These are phyloP conservation scores for Lyophyllum semitale DNA, from an alignment of 768 basidiomycete genomes.

Conservation along the genomic window DNA sequence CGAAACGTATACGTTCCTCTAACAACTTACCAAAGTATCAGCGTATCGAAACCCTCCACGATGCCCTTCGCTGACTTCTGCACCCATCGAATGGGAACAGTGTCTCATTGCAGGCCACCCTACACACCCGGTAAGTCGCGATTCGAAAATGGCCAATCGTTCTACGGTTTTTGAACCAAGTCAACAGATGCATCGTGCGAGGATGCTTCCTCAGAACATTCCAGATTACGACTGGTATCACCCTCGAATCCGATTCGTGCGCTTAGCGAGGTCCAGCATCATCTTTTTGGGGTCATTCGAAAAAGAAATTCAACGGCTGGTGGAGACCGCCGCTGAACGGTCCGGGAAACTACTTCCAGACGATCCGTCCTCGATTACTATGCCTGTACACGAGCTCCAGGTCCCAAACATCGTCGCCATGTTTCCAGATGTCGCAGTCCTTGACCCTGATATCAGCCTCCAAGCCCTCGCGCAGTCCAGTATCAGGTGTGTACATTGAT, in stretches of 20 bases:
- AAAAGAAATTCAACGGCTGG: slow-evolving; percentile 31
- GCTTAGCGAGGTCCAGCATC: slow-evolving; percentile 38
- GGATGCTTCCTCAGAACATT: slow-evolving; percentile 36
- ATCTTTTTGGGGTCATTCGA: slow-evolving; percentile 47
- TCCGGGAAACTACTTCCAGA: slow-evolving; percentile 27
- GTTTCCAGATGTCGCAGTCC: slow-evolving; percentile 41
- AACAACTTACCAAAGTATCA: slow-evolving; percentile 27
- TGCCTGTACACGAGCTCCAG: slow-evolving; percentile 60
- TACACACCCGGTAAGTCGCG: slow-evolving; percentile 50
- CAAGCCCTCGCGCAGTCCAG: slow-evolving; percentile 52
- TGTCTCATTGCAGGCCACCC: slow-evolving; percentile 61
- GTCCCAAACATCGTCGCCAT: slow-evolving; percentile 43
- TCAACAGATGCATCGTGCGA: slow-evolving; percentile 56
- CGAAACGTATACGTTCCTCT: not conserved
- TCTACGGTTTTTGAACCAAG: slow-evolving; percentile 3
- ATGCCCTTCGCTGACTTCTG: slow-evolving; percentile 42
- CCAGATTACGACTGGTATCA: slow-evolving; percentile 55
- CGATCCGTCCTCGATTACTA: slow-evolving; percentile 32
- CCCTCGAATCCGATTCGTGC: slow-evolving; percentile 50
- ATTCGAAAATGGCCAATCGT: not conserved
- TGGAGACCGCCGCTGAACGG: slow-evolving; percentile 30
- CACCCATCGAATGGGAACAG: slow-evolving; percentile 58
- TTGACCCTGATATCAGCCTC: slow-evolving; percentile 42
- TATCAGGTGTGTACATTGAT: slow-evolving; percentile 41
- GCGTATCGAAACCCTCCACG: slow-evolving; percentile 41